These are phyloP conservation scores for Noccaea bulbosa DNA, from an alignment of 345 rosid species.

Conservation along the genomic window DNA sequence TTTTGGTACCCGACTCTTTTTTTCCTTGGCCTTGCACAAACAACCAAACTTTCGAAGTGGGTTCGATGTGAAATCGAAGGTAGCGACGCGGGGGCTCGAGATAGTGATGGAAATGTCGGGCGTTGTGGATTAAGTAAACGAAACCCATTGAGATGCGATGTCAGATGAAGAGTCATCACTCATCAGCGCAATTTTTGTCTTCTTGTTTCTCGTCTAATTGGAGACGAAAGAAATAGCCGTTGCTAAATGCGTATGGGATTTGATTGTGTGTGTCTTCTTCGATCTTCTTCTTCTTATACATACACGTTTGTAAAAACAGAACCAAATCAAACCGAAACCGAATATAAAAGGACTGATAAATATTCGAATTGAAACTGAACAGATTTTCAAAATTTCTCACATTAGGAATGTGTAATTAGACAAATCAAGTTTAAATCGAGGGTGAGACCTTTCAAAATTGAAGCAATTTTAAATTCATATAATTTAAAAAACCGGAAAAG, in stretches of 20 bases:
- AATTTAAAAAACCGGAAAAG: constrained; percentile 17
- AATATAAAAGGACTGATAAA: not conserved
- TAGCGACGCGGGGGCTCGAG: constrained; percentile 24
- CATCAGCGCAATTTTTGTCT: constrained; percentile 19
- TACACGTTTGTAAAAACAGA: constrained; percentile 10
- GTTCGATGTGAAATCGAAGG: constrained; percentile 36
- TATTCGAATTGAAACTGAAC: not conserved
- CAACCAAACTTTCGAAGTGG: constrained; percentile 39
- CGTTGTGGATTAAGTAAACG: constrained; percentile 10
- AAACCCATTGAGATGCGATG: constrained; percentile 32
- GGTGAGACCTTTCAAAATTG: not conserved
- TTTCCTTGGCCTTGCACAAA: constrained; percentile 39
- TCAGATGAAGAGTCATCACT: constrained; percentile 30
- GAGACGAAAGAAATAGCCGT: constrained; percentile 37
- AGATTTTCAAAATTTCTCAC: not conserved
- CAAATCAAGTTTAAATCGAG: not conserved
- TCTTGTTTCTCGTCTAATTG: constrained; percentile 22
- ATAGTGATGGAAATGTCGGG: constrained; percentile 15
- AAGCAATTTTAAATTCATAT: not conserved
- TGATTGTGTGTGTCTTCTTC: constrained; percentile 15
- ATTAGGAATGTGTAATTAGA: not conserved
- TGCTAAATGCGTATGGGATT: constrained; percentile 31
- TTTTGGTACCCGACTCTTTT: constrained; percentile 13
- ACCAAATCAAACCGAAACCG: not conserved
- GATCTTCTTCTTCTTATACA: constrained; percentile 8